Base-by-base conservation (phyloP, 1,284 basidiomycete species). In the Cryptococcus sp. region DNA sequence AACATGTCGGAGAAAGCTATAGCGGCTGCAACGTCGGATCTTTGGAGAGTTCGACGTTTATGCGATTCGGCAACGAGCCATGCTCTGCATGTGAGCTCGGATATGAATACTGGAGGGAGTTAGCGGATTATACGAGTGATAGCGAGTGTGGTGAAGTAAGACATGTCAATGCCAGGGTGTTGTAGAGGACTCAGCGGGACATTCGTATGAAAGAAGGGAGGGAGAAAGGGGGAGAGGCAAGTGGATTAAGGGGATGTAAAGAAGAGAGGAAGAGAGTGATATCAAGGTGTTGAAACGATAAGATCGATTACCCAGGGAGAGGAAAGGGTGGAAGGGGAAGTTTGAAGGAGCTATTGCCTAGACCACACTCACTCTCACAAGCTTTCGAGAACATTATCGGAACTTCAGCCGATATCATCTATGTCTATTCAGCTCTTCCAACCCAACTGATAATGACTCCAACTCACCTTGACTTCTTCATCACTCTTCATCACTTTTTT, bases 401-500 rank as follows among this genome's bases (percentile, higher is more conserved):
- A 13, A 90, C 92, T 89, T 95, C 92, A 50, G 90, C 90, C 57
- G 90, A 90, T 66, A 96, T 95, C 92, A 95, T 96, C 90, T 93
- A 67, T 11, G 7, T 23, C 30, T 52, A 4, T 35, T 30, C 8
- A 41, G 14, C 56, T 11, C 34, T 34, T 31, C 30, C 10, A n/a
- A 30, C 23, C 31, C 38, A 46, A 35, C 36, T 35, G n/a, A 43
- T 41, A 37, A 48, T 36, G 11, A 32, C 23, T 37, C 46, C 46
- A 34, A 74, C 83, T 69, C 70, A 91, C 90, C 81, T 91, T 92
- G 61, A 96, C 90, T 66, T 95, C 91, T 30, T 91, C 91, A 79
- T 96, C 92, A 73, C 87, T 92, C 82, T 96, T 96, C 90, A 96
- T 96, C 61, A 96, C 93, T 76, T 96, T 95, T 80, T 96, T 96